Evolutionary conservation across 2,329 filamentous ascomycete species (phyloP).

Genomic region (Xylaria sp.): DNA sequence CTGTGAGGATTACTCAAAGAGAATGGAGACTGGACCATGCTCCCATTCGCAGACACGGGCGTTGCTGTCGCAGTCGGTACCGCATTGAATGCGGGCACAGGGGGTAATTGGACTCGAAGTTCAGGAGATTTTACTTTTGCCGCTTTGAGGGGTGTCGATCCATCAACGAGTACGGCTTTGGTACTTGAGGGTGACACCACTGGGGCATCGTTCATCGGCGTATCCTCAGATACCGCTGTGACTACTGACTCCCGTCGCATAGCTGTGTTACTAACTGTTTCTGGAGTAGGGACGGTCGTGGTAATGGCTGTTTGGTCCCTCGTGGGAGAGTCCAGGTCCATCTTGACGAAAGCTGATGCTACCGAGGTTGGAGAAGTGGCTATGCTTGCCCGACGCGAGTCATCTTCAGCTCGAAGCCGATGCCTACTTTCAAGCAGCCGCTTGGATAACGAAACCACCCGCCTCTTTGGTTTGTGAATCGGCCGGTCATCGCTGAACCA

Average conservation of each 20-base stretch:
- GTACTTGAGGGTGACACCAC: slow-evolving; percentile 45
- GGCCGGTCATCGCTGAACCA: slow-evolving; percentile 60
- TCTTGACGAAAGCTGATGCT: slow-evolving; percentile 50
- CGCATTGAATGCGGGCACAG: slow-evolving; percentile 63
- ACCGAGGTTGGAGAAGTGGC: slow-evolving; percentile 46
- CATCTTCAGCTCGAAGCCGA: slow-evolving; percentile 56
- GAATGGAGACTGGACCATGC: slow-evolving; percentile 63
- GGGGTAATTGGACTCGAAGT: slow-evolving; percentile 66
- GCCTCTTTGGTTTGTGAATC: slow-evolving; percentile 56
- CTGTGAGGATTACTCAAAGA: slow-evolving; percentile 53
- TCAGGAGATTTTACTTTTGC: slow-evolving; percentile 43
- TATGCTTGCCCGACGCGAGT: slow-evolving; percentile 49
- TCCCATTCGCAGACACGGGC: slow-evolving; percentile 59
- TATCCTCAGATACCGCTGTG: slow-evolving; percentile 32
- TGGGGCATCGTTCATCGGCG: slow-evolving; percentile 52
- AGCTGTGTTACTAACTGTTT: slow-evolving; percentile 29
- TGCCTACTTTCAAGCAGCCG: slow-evolving; percentile 63
- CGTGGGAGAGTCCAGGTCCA: slow-evolving; percentile 55
- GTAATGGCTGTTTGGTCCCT: slow-evolving; percentile 44
- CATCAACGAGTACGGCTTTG: slow-evolving; percentile 17
- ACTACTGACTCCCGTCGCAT: not conserved
- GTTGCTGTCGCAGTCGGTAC: slow-evolving; percentile 55
- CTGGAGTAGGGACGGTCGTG: slow-evolving; percentile 21
- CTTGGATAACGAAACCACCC: slow-evolving; percentile 64
- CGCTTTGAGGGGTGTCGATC: slow-evolving; percentile 14